Evolutionary conservation across 2,329 filamentous ascomycete species (phyloP), one percentile per base, ranked within the genome.

Genomic region (Cytospora piceicola): DNA sequence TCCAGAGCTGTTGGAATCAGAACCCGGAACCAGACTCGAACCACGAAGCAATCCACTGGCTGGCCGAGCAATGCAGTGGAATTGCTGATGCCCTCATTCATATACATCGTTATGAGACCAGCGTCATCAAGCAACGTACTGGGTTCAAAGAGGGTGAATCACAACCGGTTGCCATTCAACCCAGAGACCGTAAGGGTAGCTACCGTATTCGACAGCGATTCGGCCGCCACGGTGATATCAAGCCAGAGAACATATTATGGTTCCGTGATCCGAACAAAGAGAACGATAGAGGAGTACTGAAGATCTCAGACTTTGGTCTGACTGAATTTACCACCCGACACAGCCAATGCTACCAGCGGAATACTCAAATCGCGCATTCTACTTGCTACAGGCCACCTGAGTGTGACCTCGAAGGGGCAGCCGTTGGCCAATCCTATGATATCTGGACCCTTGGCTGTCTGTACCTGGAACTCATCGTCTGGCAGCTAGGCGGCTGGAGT

Each of bases 21-120:
- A 56, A 56, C 5, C 60, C 64, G 4, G 24, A 46, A 4, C 32
- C 58, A 12, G 3, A 4, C 3, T 20, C 22, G 9, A 22, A 61
- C 32, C 0, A 22, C 2, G 2, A 20, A 3, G 42, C 24, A 14
- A 49, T 66, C 11, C 24, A n/a, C 9, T 71, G 70, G 70, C 22
- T 71, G 22, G 64, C 66, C 12, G n/a, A 53, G 20, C 70, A 71
- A 46, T 67, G 69, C 15, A 14, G 12, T 1, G 70, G 69, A 0
- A 53, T 71, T 11, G 59, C 66, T 20, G 34, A 63, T 2, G 70
- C 65, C 9, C 30, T 70, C 1, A 11, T 42, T 3, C 24, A 59
- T 2, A 68, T 71, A 24, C 69, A 70, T 55, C 29, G 60, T 12
- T 63, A 68, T 54, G 53, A 32, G 12, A 64, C 53, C 34, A n/a